These are phyloP conservation scores for Nitzschia putrida DNA, from an alignment of 108 stramenopile genomes.

Conservation along the genomic window DNA sequence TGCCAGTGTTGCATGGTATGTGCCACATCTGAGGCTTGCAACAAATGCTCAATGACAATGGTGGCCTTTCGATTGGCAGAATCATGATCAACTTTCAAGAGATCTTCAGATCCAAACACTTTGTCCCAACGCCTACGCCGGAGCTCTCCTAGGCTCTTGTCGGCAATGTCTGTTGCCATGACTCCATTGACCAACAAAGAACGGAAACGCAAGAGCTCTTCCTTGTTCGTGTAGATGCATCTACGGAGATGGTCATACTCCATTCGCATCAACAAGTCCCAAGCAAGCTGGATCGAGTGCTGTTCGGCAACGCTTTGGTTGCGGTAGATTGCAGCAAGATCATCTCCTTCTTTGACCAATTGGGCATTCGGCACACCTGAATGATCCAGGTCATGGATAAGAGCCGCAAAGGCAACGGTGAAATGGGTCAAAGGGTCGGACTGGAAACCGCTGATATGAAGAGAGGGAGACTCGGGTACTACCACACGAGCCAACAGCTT, in stretches of 20 bases:
- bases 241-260: slow-evolving; percentile 20
- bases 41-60: slow-evolving; percentile 46
- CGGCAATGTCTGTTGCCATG: slow-evolving; percentile 25
- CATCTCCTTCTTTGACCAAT: slow-evolving; percentile 16
- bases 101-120: slow-evolving; percentile 12
- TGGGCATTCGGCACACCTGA: slow-evolving; percentile 33
- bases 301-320: slow-evolving; percentile 34
- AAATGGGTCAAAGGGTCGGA: slow-evolving; percentile 26
- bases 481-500: slow-evolving; percentile 15
- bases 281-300: slow-evolving; percentile 27
- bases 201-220: slow-evolving; percentile 23
- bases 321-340: slow-evolving; percentile 20
- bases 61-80: slow-evolving; percentile 36
- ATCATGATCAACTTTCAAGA: neutral
- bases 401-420: slow-evolving; percentile 19
- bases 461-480: neutral
- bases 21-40: slow-evolving; percentile 49
- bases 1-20: slow-evolving; percentile 52
- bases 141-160: slow-evolving; percentile 5
- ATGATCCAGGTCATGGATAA: slow-evolving; percentile 39
- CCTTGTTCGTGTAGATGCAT: slow-evolving; percentile 27
- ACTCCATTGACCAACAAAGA: slow-evolving; percentile 14
- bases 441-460: slow-evolving; percentile 19
- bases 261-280: slow-evolving; percentile 39
- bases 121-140: slow-evolving; percentile 18